Evolutionary conservation across 1,139 yeast species (phyloP).

Genomic region (Yamadazyma oceani): DNA sequence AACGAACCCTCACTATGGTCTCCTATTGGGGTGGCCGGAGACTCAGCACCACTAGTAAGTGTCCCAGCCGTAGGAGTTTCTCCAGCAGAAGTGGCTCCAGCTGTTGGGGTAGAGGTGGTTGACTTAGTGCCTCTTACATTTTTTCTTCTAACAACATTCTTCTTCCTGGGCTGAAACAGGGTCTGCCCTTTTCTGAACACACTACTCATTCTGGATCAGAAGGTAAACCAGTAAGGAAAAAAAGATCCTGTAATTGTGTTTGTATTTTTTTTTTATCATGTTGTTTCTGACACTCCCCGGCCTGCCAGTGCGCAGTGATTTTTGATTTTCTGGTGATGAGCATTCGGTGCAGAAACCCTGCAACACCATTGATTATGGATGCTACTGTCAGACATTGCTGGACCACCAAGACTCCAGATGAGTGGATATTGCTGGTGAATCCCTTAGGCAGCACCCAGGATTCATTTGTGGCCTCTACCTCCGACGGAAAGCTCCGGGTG

Average conservation of each 20-base stretch:
- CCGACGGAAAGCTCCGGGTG: constrained; percentile 7
- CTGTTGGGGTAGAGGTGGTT: constrained; percentile 8
- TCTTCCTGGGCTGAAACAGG: constrained; percentile 42
- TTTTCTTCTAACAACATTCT: constrained; percentile 24
- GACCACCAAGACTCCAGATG: constrained; percentile 11
- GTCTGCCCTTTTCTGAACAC: constrained; percentile 43
- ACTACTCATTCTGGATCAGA: constrained; percentile 43
- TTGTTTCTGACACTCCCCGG: no score
- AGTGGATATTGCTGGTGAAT: constrained; percentile 20
- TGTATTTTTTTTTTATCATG: no score
- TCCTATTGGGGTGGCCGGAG: background rate
- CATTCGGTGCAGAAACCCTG: no score
- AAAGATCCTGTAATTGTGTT: no score
- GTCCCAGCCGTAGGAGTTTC: no score
- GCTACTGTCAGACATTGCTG: constrained; percentile 2
- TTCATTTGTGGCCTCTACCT: constrained; percentile 10
- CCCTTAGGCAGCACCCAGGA: constrained; percentile 2
- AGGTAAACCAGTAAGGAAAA: no score
- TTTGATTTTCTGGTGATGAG: no score
- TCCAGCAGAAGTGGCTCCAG: constrained; percentile 1
- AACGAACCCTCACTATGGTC: constrained; percentile 4
- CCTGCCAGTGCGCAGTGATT: no score
- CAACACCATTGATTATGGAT: background rate
- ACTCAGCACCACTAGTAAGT: no score
- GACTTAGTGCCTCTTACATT: constrained; percentile 9